Percentiles rank a stretch among this genome's conserved stretches.
Conservation (phyloP, 768 basidiomycete species). For the Hebeloma cylindrosporum region DNA sequence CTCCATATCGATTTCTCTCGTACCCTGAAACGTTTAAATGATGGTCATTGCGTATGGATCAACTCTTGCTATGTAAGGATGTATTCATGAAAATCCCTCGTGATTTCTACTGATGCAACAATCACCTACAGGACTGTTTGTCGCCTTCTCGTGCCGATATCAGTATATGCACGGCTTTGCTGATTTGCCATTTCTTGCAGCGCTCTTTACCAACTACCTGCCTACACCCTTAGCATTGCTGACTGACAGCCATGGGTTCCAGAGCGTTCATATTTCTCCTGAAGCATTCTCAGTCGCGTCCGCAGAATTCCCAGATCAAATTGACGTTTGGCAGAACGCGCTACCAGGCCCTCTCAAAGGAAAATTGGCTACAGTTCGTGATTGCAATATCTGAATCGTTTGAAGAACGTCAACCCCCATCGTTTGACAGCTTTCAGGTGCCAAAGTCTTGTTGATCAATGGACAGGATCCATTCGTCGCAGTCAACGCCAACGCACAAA, state of each 20-base stretch:
- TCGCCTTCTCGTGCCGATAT: neutral
- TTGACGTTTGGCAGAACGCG: slow-evolving; percentile 56
- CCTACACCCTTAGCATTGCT: slow-evolving; percentile 50
- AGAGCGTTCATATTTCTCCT: slow-evolving; percentile 54
- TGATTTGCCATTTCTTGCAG: slow-evolving; percentile 22
- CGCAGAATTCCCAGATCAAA: slow-evolving; percentile 52
- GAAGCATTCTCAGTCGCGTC: slow-evolving; percentile 54
- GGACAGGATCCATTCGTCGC: slow-evolving; percentile 50
- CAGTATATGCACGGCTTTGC: neutral
- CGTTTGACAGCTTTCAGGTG: slow-evolving; percentile 41
- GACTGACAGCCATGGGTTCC: slow-evolving; percentile 43
- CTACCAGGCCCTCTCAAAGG: slow-evolving; percentile 49
- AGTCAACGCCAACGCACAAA: slow-evolving; percentile 53
- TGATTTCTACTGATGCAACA: neutral
- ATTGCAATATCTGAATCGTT: neutral
- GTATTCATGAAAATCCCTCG: neutral
- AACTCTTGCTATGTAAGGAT: slow-evolving; percentile 47
- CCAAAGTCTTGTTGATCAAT: slow-evolving; percentile 54
- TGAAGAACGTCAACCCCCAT: neutral
- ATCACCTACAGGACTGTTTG: slow-evolving; percentile 38
- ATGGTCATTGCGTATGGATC: slow-evolving; percentile 57
- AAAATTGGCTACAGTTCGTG: slow-evolving; percentile 38
- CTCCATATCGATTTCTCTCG: slow-evolving; percentile 58
- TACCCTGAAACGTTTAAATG: slow-evolving; percentile 54
- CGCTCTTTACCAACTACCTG: slow-evolving; percentile 46